phyloP scores from a whole-genome alignment of 2,329 filamentous ascomycete species.

The Diaporthe capsici region DNA sequence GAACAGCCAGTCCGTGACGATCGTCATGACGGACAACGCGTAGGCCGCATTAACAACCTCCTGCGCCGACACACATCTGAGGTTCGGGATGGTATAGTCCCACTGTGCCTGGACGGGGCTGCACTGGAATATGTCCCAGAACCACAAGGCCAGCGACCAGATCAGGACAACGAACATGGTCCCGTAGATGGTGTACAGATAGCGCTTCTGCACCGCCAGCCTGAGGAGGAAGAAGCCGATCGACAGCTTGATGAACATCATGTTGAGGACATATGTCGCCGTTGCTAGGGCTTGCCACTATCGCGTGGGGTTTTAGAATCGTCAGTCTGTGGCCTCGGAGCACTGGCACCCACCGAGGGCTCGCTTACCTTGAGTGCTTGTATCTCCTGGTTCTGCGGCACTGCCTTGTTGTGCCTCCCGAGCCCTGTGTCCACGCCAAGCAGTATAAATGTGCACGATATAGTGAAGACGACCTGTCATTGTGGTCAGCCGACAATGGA shows the following conservation, averaged over 20 bases:
- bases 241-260: slow-evolving; percentile 71
- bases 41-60: slow-evolving; percentile 65
- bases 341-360: background rate
- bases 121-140: slow-evolving; percentile 68
- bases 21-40: slow-evolving; percentile 65
- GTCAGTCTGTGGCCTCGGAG: slow-evolving; percentile 8
- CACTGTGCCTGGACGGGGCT: slow-evolving; percentile 65
- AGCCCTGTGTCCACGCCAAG: slow-evolving; percentile 59
- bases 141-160: slow-evolving; percentile 63
- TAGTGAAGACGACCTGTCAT: slow-evolving; percentile 59
- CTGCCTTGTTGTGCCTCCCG: slow-evolving; percentile 62
- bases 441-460: slow-evolving; percentile 62
- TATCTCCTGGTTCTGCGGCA: slow-evolving; percentile 57
- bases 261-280: slow-evolving; percentile 64
- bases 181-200: slow-evolving; percentile 62
- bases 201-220: slow-evolving; percentile 60
- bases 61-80: slow-evolving; percentile 59
- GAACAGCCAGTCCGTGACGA: slow-evolving; percentile 69
- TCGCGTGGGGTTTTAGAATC: background rate
- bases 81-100: slow-evolving; percentile 62
- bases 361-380: slow-evolving; percentile 60
- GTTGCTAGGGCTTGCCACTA: slow-evolving; percentile 67
- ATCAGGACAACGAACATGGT: slow-evolving; percentile 62
- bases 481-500: slow-evolving; percentile 16
- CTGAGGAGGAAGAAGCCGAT: slow-evolving; percentile 67